Base-by-base conservation (phyloP, 352 stramenopile genomes). In the Pythium oligandrum region DNA sequence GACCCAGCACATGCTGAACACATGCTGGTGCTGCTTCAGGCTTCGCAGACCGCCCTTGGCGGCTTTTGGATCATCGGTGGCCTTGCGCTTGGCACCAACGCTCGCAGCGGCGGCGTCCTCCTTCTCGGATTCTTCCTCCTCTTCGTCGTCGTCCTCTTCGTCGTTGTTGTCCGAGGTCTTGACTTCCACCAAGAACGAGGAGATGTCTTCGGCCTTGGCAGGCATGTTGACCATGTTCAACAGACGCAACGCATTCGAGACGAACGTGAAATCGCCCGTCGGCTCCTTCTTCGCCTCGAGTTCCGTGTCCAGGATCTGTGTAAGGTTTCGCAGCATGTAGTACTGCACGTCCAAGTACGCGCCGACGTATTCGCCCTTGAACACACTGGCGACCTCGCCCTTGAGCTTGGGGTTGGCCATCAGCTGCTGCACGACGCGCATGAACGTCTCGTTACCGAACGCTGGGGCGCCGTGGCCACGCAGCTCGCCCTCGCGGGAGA, bases 391-490 rank as follows among this genome's bases (percentile, higher is more conserved):
- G 48, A 95, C 57, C 44, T 93, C 83, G 42, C 83, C 79, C 61
- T 93, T 93, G 38, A 93, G 70, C 59, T 90, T 88, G 3, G 75
- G 68, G 34, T 71, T 77, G 30, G 63, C 69, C 55, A 75, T 55
- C 34, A 95, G 60, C 53, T 90, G 68, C 55, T 84, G 74, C 30
- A 94, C 66, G 44, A 96, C 71, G 36, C 74, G 77, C 57, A 73
- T 76, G 46, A 93, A 96, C 12, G 86, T 90, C 51, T 95, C 86
- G 51, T 89, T 92, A 33, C 85, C 83, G 61, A 96, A 96, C 30
- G 48, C 58, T 46, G 62, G 48, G 34, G 43, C 17, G 31, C 62
- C 53, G 17, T 48, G 48, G 50, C 55, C 55, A 9, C 52, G 67
- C 43, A 90, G 70, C 30, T 85, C 73, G 39, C 77, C 68, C 52